Evolutionary conservation across 129 eudicot species (phyloP).

Genomic region (Centrapalus pauciflorus): DNA sequence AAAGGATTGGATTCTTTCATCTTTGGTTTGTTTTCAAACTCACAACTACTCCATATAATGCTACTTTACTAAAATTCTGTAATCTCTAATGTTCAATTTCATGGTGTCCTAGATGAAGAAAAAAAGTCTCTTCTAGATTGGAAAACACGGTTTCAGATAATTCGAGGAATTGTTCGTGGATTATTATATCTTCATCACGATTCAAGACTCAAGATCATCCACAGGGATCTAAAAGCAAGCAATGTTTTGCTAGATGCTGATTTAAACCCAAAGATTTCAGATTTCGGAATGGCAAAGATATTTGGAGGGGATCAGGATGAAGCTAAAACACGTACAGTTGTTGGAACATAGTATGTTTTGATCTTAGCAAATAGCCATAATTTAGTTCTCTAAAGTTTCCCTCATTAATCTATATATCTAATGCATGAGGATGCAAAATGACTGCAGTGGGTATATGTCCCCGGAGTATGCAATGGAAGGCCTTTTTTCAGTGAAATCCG

Average conservation of each 20-base stretch:
- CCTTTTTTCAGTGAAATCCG: constrained; percentile 47
- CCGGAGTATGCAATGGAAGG: constrained; percentile 80
- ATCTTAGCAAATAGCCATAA: background rate
- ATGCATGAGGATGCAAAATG: background rate
- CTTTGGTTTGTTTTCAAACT: constrained; percentile 34
- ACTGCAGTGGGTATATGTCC: constrained; percentile 71
- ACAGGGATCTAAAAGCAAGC: constrained; percentile 73
- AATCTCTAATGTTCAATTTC: background rate
- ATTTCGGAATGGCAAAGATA: constrained; percentile 69
- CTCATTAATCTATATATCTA: background rate
- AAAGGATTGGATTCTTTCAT: constrained; percentile 46
- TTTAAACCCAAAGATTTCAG: constrained; percentile 65
- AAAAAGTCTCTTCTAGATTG: constrained; percentile 36
- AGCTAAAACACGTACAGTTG: constrained; percentile 49
- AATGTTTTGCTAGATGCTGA: constrained; percentile 49
- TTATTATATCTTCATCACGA: constrained; percentile 68
- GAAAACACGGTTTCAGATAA: constrained; percentile 49
- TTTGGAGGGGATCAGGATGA: constrained; percentile 48
- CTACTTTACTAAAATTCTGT: background rate
- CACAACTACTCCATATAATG: background rate
- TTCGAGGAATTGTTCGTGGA: constrained; percentile 57
- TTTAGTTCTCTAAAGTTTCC: background rate
- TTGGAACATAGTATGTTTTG: constrained; percentile 61
- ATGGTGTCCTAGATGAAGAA: constrained; percentile 27
- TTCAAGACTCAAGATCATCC: constrained; percentile 64